Evolutionary conservation across 1,284 basidiomycete genomes (phyloP).

Genomic region (Fomitiporia mediterranea): DNA sequence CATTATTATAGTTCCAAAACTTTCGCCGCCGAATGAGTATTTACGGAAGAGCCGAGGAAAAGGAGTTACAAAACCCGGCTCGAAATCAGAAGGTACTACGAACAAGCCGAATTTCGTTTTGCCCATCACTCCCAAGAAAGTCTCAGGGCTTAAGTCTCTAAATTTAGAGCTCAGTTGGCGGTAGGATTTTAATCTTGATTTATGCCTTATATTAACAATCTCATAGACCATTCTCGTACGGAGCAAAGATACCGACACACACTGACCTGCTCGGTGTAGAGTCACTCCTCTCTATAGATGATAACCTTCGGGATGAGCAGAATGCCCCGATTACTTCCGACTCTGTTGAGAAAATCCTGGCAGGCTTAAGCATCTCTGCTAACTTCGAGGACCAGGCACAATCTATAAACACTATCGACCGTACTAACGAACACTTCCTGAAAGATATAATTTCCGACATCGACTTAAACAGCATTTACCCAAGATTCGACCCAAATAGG

Average conservation of each 20-base stretch:
- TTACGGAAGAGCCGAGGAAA: not conserved
- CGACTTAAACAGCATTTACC: not conserved
- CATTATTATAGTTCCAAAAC: constrained; percentile 14
- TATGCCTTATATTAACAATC: not conserved
- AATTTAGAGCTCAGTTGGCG: constrained; percentile 64
- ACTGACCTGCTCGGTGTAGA: constrained; percentile 38
- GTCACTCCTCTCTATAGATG: not conserved
- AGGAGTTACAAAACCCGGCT: not conserved
- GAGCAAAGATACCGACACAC: constrained; percentile 41
- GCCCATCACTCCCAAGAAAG: constrained; percentile 41
- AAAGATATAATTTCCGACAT: constrained; percentile 7
- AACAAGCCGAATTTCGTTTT: not conserved
- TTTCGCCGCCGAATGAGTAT: constrained; percentile 30
- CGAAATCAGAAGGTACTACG: not conserved
- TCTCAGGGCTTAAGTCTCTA: constrained; percentile 55
- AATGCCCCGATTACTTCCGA: not conserved
- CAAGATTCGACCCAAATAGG: not conserved
- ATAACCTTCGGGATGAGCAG: not conserved
- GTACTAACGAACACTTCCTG: not conserved
- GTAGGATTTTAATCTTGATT: constrained; percentile 34
- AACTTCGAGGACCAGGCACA: not conserved
- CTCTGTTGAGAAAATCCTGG: not conserved
- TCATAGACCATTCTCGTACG: constrained; percentile 40
- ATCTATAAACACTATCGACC: not conserved
- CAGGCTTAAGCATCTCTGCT: not conserved